A percentile compares a stretch with the other conserved stretches of the same genome.
Conservation (phyloP, 164 flowering plant genomes). For the Platanus orientalis region DNA sequence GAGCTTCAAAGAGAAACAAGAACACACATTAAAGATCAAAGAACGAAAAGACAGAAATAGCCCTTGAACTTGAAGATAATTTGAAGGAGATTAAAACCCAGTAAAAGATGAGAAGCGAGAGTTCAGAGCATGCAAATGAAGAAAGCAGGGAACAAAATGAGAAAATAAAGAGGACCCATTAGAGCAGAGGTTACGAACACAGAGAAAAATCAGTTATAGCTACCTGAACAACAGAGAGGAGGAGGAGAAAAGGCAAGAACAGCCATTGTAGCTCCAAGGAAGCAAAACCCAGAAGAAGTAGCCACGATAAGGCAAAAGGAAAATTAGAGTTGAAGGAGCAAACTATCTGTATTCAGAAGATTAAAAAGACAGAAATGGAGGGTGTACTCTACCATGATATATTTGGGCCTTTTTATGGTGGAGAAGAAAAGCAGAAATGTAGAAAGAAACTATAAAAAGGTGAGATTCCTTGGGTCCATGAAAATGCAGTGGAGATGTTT, state of each 20-base stretch:
- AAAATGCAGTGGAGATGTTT: not conserved
- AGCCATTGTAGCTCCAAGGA: conserved; percentile 6
- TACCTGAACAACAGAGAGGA: not conserved
- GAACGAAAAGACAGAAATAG: conserved; percentile 2
- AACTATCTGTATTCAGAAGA: conserved; percentile 5
- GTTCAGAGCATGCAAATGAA: not conserved
- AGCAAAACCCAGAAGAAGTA: not conserved
- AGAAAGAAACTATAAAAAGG: not conserved
- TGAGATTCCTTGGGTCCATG: conserved; percentile 20
- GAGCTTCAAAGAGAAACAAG: not conserved
- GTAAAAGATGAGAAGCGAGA: not conserved
- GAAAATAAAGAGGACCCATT: conserved; percentile 2
- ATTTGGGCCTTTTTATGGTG: conserved; percentile 17
- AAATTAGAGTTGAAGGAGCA: not conserved
- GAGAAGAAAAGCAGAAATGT: conserved; percentile 8
- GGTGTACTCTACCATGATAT: too few species aligned
- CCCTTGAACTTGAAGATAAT: too few species aligned
- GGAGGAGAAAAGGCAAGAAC: conserved; percentile 5
- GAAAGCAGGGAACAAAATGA: not conserved
- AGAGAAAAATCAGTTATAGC: not conserved
- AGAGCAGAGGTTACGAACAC: not conserved
- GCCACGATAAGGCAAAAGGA: not conserved
- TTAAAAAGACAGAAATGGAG: conserved; percentile 5
- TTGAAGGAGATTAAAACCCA: too few species aligned
- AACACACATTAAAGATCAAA: not conserved